Base-by-base conservation (phyloP, 306 rosid genomes). In the Heteromeles arbutifolia region DNA sequence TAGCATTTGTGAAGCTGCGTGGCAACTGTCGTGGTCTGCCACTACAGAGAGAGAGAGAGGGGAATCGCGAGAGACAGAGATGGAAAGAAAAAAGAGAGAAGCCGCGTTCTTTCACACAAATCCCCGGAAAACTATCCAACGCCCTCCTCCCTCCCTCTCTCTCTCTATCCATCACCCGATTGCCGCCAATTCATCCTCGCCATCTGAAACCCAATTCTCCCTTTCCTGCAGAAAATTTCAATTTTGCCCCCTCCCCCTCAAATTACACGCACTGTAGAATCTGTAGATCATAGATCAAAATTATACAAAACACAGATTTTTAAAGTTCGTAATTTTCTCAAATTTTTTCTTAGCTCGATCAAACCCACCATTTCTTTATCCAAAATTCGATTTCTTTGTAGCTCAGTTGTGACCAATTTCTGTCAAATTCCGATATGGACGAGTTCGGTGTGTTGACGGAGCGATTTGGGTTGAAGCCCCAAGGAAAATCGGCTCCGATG, bases 401-500 rank as follows among this genome's bases (percentile, higher is more conserved):
- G 81, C 77, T 78, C 71, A 71, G 61, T 29, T 39, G 39, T 28
- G 17, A 24, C 56, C 43, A 11, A 17, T 63, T 67, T 68, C 18
- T 65, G 9, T 77, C 25, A 4, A 26, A 15, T 65, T 28, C 19
- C 26, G 11, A 69, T 31, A 95, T 95, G 99, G 99, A 95, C 83
- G 90, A 95, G 74, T 95, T 95, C 41, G 97, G 96, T 10, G 97
- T 95, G 34, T 82, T 95, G 22, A 95, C 99, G 5, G 88, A 90
- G 78, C 74, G 86, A 54, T 89, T 48, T 65, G 99, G 98, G 19
- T 82, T 93, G 87, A 93, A 89, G 65, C 96, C 93, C 8, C 98
- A 91, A 76, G 98, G 97, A 11, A 91, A 89, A 83, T 70, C 90
- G 65, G 97, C 96, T 70, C 98, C 98, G 22, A 93, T 93, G 98